Evolutionary conservation across 2,329 filamentous ascomycete species (phyloP), one percentile per base, ranked within the genome.

Genomic region (Keithomyces neogunnii): DNA sequence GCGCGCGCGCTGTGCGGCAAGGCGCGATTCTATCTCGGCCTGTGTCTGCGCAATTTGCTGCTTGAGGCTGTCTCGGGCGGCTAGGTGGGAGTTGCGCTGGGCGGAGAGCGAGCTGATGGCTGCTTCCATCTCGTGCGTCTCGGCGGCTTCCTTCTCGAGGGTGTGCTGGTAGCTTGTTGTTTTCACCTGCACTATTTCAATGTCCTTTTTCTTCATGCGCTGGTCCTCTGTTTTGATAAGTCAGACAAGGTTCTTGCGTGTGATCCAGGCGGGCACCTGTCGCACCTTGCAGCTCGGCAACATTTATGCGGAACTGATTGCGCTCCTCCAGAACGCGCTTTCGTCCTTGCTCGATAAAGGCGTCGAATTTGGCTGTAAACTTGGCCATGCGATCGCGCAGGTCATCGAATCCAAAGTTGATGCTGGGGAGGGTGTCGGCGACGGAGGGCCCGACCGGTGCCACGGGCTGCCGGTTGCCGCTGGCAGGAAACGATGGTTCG

Each of bases 391-490:
- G 88, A 63, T 92, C 89, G 70, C 92, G 91, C 64, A 99, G 72
- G 60, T 96, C 89, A 61, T 97, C 91, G 68, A 97, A 97, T 53
- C 90, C 90, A 68, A 99, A 97, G 69, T 96, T 90, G 68, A 95
- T 88, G 66, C 80, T 88, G 36, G 93, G 93, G 7, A 99, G 81
- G 47, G 82, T 82, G 66, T 90, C 86, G 42, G 84, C 85, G 72
- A 88, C 82, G 5, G 84, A 87, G 11, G 82, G 79, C 42, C 75
- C 80, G 45, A 74, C 72, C 40, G 81, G 74, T 32, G 78, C 74
- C 56, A 80, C 70, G 13, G 80, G 78, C 57, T 79, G 80, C 60
- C 82, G 75, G 62, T 72, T 73, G 45, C 77, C 69, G 68, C 81
- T 84, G 51, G 79, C 80, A 10, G 85, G 87, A 59, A 86, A 75